These are phyloP conservation scores for Raphanus raphanistrum DNA, from an alignment of 345 rosid species.

Conservation along the genomic window DNA sequence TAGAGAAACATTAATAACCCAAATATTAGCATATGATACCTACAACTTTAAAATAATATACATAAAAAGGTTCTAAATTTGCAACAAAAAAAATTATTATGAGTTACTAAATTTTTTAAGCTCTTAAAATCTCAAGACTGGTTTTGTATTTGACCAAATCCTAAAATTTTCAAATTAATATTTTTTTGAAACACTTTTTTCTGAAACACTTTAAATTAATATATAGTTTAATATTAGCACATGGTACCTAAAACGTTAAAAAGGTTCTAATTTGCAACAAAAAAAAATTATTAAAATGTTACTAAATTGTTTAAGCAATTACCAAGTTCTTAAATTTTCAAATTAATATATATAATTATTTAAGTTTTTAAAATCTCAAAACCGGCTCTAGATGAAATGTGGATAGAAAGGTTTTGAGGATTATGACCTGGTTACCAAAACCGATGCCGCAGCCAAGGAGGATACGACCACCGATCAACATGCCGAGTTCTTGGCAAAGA, in stretches of 20 bases:
- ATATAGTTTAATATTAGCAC: background rate
- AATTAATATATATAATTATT: background rate
- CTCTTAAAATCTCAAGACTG: no score
- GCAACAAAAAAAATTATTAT: background rate
- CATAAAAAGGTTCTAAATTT: background rate
- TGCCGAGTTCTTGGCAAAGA: conserved; percentile 44
- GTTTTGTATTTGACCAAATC: no score
- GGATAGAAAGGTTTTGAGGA: background rate
- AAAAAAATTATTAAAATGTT: no score
- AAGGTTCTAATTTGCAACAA: background rate
- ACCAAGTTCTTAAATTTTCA: background rate
- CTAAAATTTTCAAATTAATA: no score
- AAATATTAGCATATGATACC: background rate
- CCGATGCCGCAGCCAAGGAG: conserved; percentile 68
- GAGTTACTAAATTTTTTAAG: no score
- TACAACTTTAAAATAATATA: background rate
- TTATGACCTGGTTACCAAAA: conserved; percentile 69
- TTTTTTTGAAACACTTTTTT: no score
- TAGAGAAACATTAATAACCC: background rate
- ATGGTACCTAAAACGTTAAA: no score
- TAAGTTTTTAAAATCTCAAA: background rate
- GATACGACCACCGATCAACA: conserved; percentile 64
- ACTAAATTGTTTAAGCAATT: no score
- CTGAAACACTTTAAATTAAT: background rate
- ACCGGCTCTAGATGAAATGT: background rate